A percentile compares a stretch with the other conserved stretches of the same genome.
Conservation (phyloP, 345 rosid genomes). For the Hibiscus trionum region DNA sequence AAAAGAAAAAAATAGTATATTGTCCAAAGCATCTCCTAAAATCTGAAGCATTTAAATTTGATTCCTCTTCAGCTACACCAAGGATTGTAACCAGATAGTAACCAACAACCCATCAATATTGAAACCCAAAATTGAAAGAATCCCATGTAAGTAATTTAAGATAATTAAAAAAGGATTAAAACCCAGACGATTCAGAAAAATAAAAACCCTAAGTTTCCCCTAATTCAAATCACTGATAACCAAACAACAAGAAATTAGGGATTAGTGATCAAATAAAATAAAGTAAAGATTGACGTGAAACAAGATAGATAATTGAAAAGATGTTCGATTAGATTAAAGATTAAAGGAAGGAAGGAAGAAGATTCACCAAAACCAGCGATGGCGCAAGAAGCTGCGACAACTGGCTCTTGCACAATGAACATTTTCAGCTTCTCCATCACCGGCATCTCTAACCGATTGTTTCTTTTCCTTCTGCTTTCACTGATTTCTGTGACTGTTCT, state of each 20-base stretch:
- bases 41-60: background rate
- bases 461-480: background rate
- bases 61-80: background rate
- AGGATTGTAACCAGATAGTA: background rate
- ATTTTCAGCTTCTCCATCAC: constrained; percentile 78
- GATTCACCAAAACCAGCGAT: constrained; percentile 71
- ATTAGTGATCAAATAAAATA: background rate
- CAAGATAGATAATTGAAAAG: background rate
- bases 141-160: background rate
- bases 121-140: background rate
- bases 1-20: too few species aligned
- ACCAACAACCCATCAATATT: background rate
- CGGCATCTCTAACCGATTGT: constrained; percentile 28
- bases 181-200: background rate
- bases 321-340: background rate
- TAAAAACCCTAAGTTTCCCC: background rate
- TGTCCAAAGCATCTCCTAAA: background rate
- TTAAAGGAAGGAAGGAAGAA: background rate
- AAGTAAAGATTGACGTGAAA: too few species aligned
- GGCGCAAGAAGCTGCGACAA: constrained; percentile 80
- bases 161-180: background rate
- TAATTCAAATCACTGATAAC: background rate
- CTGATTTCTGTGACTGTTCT: background rate
- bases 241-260: background rate
- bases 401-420: constrained; percentile 85